Evolutionary conservation across 2,329 filamentous ascomycete species (phyloP).

Genomic region (Epichloe brachyelytri): DNA sequence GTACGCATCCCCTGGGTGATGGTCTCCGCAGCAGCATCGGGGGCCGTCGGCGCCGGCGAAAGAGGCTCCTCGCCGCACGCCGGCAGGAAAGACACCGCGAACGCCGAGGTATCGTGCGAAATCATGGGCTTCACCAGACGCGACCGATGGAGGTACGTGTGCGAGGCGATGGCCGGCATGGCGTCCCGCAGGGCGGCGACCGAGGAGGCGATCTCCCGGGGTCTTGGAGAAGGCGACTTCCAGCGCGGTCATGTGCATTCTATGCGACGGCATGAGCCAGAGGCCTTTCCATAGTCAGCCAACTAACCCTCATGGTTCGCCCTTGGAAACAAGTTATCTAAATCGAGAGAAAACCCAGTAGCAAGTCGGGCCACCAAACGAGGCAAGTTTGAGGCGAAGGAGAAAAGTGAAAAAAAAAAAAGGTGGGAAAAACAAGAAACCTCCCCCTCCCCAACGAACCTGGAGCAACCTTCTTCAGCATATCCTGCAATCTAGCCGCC

Average conservation of each 20-base stretch:
- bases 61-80: slow-evolving; percentile 44
- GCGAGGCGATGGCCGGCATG: slow-evolving; percentile 49
- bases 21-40: slow-evolving; percentile 19
- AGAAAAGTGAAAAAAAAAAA: too few relatives aligned
- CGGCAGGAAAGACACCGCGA: slow-evolving; percentile 80
- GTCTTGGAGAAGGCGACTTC: slow-evolving; percentile 77
- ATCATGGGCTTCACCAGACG: slow-evolving; percentile 72
- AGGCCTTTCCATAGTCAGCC: slow-evolving; percentile 36
- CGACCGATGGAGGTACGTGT: slow-evolving; percentile 53
- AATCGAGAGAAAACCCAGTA: too few relatives aligned
- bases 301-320: too few relatives aligned
- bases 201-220: slow-evolving; percentile 51
- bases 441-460: slow-evolving; percentile 36
- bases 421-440: not conserved
- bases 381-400: too few relatives aligned
- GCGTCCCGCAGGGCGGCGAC: slow-evolving; percentile 42
- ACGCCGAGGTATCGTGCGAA: slow-evolving; percentile 71
- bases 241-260: slow-evolving; percentile 73
- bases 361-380: too few relatives aligned
- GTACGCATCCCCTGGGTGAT: slow-evolving; percentile 47
- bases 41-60: slow-evolving; percentile 25
- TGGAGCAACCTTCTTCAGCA: slow-evolving; percentile 51
- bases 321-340: too few relatives aligned
- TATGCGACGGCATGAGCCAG: slow-evolving; percentile 73
- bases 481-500: slow-evolving; percentile 54